Evolutionary conservation across 2,329 filamentous ascomycete species (phyloP), one percentile per base, ranked within the genome.

Genomic region (Diaporthe longicolla): DNA sequence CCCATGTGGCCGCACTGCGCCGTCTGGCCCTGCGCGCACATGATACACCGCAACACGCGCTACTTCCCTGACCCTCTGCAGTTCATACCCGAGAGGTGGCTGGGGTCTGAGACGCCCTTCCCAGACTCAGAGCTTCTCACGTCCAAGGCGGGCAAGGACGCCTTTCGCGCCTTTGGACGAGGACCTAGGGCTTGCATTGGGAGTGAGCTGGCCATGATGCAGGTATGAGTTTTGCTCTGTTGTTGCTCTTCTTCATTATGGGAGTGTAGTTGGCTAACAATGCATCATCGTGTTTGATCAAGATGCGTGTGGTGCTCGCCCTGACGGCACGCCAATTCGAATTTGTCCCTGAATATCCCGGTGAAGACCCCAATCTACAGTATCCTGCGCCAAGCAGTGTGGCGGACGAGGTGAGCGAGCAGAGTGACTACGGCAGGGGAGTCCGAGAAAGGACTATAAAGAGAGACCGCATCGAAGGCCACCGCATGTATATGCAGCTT

Each of bases 251-350:
- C n/a, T n/a, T n/a, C n/a, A n/a, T n/a, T n/a, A n/a, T n/a, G n/a
- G n/a, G n/a, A n/a, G n/a, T n/a, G n/a, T n/a, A n/a, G n/a, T n/a
- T n/a, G n/a, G n/a, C n/a, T n/a, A n/a, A n/a, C n/a, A 21, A 50
- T 21, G 5, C 19, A 50, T n/a, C n/a, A 5, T n/a, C 45, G 21
- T 50, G 48, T 8, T 24, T 24, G 8, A 13, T 13, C 0, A 5
- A 52, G 48, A n/a, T 52, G 48, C 48, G 48, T 13, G 48, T 52
- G 48, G n/a, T 52, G 48, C n/a, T 52, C 48, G 48, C 48, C 48
- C n/a, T 52, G 48, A 52, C 48, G 26, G 48, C 48, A 24, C 48
- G 48, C 48, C 48, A 52, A 52, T 52, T 52, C 8, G 48, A 52
- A 8, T 52, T 52, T 13, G 48, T 52, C 4, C 48, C 48, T 24